Evolutionary conservation across 2,329 filamentous ascomycete genomes (phyloP), one percentile per base, ranked within the genome.

Genomic region (Daldinia sp.): DNA sequence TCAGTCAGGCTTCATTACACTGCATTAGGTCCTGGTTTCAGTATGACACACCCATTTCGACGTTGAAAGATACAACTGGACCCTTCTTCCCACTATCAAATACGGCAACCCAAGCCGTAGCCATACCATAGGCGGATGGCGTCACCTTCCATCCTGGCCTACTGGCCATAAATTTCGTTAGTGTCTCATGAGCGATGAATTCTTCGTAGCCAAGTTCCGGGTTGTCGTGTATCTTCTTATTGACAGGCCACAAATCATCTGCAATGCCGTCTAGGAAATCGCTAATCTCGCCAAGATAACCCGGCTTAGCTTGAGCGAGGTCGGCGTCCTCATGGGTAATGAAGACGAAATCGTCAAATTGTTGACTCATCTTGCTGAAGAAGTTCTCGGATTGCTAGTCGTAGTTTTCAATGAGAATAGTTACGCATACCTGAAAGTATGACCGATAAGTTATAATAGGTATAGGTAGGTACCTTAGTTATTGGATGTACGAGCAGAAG

Each of bases 21-120:
- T 37, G 39, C 10, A 3, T 4, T n/a, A 12, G 7, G 2, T 23
- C 20, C 20, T 23, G 12, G 5, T 35, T 46, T 42, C 28, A 4
- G 30, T 15, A 15, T 13, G 15, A 63, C 75, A 42, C 54, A 82
- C 81, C 81, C 83, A 82, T 85, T 67, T 85, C 83, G 35, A 79
- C 82, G 55, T 84, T 85, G 73, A 83, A 83, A 0, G 82, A 82
- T 20, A 84, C 77, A 1, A 81, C 81, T 2, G 84, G 83, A 0
- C 84, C 85, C n/a, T 79, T 76, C 57, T 73, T 80, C 10, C 82
- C 81, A 58, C 78, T 84, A 62, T 85, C 82, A 64, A 79, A 86
- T 1, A 83, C 81, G 3, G 85, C 85, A 28, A 83, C 80, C 80
- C 86, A 88, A 12, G 86, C 86, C 1, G 86, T 88, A 37, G 79